Evolutionary conservation across 768 basidiomycete species (phyloP).

Genomic region (Aureoboletus auriporus): DNA sequence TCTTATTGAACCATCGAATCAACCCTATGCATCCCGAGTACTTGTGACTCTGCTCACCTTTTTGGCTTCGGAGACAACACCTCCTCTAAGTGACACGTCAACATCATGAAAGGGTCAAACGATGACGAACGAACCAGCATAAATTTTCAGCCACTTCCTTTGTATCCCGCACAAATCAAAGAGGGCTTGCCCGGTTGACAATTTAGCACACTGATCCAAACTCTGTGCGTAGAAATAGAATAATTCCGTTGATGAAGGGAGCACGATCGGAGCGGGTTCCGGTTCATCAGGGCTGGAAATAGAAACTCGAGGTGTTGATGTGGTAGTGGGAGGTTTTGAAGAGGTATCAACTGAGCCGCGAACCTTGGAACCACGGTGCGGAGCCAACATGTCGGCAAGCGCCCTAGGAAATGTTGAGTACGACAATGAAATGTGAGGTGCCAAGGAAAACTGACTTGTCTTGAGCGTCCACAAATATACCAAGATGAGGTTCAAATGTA

Average conservation of each 20-base stretch:
- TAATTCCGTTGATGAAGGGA: constrained; percentile 92
- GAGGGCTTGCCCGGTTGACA: constrained; percentile 80
- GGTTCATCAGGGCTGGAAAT: constrained; percentile 40
- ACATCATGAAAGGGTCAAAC: not conserved
- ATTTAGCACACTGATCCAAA: constrained; percentile 88
- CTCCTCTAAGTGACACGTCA: constrained; percentile 61
- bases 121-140: constrained; percentile 61
- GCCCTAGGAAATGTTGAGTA: constrained; percentile 45
- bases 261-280: constrained; percentile 56
- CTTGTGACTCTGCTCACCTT: constrained; percentile 40
- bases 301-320: constrained; percentile 33
- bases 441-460: constrained; percentile 66
- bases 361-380: constrained; percentile 61
- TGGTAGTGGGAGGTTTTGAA: constrained; percentile 22
- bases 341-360: constrained; percentile 64
- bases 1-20: constrained; percentile 26
- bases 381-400: constrained; percentile 85
- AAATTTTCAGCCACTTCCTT: constrained; percentile 92
- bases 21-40: not conserved
- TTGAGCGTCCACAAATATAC: constrained; percentile 93
- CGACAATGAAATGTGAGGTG: not conserved
- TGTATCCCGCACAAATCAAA: constrained; percentile 79
- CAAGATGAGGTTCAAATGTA: constrained; percentile 91
- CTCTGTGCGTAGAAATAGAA: constrained; percentile 98
- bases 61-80: constrained; percentile 74